Conservation (phyloP, 345 rosid genomes). For the Populus tremula region DNA sequence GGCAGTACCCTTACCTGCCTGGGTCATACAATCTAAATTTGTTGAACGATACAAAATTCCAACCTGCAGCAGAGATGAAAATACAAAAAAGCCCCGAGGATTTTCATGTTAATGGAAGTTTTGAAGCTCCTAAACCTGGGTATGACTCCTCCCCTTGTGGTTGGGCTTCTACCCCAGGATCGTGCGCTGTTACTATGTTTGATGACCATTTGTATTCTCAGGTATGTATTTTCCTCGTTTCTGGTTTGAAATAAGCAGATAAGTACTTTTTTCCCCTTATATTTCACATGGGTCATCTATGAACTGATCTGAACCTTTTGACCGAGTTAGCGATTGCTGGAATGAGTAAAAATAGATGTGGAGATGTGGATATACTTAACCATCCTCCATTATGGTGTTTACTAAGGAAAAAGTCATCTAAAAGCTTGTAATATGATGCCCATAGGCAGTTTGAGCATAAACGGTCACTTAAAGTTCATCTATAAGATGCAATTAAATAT, state of each 20-base stretch:
- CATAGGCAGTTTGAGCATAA: background rate
- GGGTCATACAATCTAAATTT: slow-evolving; percentile 40
- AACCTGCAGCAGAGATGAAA: slow-evolving; percentile 46
- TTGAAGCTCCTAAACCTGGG: slow-evolving; percentile 50
- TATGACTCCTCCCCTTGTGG: slow-evolving; percentile 40
- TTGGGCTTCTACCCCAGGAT: slow-evolving; percentile 59
- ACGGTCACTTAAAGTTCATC: background rate
- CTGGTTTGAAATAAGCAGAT: background rate
- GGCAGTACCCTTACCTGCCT: slow-evolving; percentile 47
- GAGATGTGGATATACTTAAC: background rate
- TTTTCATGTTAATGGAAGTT: slow-evolving; percentile 55
- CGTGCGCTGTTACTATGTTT: slow-evolving; percentile 53
- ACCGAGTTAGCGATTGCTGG: background rate
- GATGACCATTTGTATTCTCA: slow-evolving; percentile 53
- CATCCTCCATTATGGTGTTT: background rate
- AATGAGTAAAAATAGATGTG: background rate
- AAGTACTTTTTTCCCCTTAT: background rate
- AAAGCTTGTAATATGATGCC: background rate
- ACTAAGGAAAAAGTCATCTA: background rate
- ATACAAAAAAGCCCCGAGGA: slow-evolving; percentile 47
- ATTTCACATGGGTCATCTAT: background rate
- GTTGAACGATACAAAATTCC: slow-evolving; percentile 46
- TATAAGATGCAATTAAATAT: background rate
- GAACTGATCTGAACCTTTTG: background rate
- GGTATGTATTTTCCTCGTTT: slow-evolving; percentile 28